Evolutionary conservation across 306 rosid species (phyloP), one percentile per base, ranked within the genome.

Genomic region (Castanospermum australe): DNA sequence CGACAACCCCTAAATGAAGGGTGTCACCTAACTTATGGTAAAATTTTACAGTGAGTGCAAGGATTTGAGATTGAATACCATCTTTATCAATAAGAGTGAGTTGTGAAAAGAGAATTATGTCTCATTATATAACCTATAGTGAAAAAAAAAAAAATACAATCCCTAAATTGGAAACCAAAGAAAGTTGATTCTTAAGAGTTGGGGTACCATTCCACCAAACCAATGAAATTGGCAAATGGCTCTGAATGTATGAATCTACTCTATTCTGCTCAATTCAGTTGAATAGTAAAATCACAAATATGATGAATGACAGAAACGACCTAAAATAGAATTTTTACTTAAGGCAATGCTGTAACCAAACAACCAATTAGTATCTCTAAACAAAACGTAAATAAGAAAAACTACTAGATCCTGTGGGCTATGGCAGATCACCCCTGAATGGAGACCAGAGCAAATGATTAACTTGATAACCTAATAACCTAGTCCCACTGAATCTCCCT

Each of bases 401-500:
- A 63, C 44, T 68, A 42, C 57, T 51, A 36, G 14, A 24, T 71
- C 30, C 64, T 39, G 25, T 17, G 56, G 18, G 50, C 14, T 68
- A 17, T 59, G 42, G 48, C 45, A 77, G 20, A 50, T 17, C 13
- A 39, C 59, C 67, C 73, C 50, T 65, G 15, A 30, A 38, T 52
- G 51, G 69, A 38, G 55, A 74, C 13, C 20, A 64, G 6, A 64
- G 64, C 17, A 33, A 55, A 56, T 42, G 59, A 22, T 22, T 5
- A 64, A 64, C 65, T 30, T 48, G 67, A 72, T 75, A 36, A 35
- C n/a, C 11, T 12, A 48, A 36, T 59, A 73, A 48, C 14, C 61
- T 93, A 93, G 80, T 96, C 90, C 98, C 97, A 90, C 39, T 83
- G 88, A 80, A 73, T 50, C 70, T 93, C 93, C 84, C 94, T 74